Evolutionary conservation across 352 stramenopile genomes (phyloP).

Genomic region (Globisporangium uncinulatum): DNA sequence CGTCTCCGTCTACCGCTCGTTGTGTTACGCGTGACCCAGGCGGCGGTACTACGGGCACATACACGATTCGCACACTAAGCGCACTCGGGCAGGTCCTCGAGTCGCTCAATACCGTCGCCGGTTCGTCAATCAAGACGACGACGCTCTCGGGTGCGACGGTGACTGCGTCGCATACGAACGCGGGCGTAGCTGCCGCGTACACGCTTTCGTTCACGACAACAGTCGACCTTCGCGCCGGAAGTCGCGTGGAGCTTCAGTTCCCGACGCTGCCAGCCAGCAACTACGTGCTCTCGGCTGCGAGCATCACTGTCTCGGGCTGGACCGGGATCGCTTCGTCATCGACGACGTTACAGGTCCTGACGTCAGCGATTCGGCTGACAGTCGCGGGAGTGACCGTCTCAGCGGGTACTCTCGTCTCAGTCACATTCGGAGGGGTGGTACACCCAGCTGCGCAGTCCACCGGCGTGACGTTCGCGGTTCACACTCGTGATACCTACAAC

Average conservation of each 20-base stretch:
- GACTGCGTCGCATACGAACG: constrained; percentile 18
- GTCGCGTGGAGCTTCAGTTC: constrained; percentile 40
- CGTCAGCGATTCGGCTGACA: constrained; percentile 31
- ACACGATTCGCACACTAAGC: constrained; percentile 33
- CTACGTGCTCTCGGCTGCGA: constrained; percentile 24
- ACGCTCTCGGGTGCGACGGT: constrained; percentile 24
- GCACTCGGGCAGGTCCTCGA: constrained; percentile 27
- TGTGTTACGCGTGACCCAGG: constrained; percentile 18
- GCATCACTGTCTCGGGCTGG: constrained; percentile 19
- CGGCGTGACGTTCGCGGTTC: constrained; percentile 25
- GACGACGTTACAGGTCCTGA: constrained; percentile 18
- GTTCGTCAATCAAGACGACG: constrained; percentile 22
- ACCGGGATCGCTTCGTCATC: constrained; percentile 24
- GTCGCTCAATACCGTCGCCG: constrained; percentile 20
- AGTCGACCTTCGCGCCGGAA: constrained; percentile 32
- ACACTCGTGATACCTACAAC: constrained; percentile 30
- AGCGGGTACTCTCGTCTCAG: constrained; percentile 19
- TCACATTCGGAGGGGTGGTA: constrained; percentile 45
- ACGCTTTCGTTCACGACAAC: constrained; percentile 37
- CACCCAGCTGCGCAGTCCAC: constrained; percentile 38
- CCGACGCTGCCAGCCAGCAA: constrained; percentile 29
- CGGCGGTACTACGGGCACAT: constrained; percentile 27
- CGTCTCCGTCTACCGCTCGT: neutral
- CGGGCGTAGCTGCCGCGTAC: constrained; percentile 25
- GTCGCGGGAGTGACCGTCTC: constrained; percentile 24